These are phyloP conservation scores for Eutrema salsugineum DNA, from an alignment of 441 rosid species.

Conservation along the genomic window DNA sequence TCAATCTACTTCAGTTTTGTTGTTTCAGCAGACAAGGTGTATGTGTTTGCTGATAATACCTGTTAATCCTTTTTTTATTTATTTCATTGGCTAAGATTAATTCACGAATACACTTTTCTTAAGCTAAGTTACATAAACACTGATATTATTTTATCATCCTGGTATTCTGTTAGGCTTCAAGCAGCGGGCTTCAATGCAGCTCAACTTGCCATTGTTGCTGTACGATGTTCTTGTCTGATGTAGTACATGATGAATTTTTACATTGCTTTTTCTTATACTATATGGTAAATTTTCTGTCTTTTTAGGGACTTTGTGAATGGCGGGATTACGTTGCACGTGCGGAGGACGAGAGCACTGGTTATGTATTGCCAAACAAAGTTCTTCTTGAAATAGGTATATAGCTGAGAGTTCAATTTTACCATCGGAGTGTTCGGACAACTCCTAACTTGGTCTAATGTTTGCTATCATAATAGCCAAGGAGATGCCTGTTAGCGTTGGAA, in stretches of 20 bases:
- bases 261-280: not conserved
- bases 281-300: slow-evolving; percentile 7
- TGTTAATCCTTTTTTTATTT: not conserved
- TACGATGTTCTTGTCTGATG: slow-evolving; percentile 36
- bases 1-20: slow-evolving; percentile 5
- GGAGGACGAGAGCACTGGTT: slow-evolving; percentile 98
- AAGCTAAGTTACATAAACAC: not conserved
- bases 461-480: slow-evolving; percentile 63
- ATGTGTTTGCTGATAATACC: not conserved
- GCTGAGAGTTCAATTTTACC: not conserved
- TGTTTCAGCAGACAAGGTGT: not conserved
- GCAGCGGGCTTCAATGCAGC: slow-evolving; percentile 69
- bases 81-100: not conserved
- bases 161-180: slow-evolving; percentile 57
- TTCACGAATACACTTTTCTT: not conserved
- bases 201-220: slow-evolving; percentile 88
- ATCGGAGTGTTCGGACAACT: not conserved
- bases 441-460: slow-evolving; percentile 14
- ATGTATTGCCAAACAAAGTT: slow-evolving; percentile 82
- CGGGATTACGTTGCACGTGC: slow-evolving; percentile 84
- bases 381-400: slow-evolving; percentile 85
- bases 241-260: slow-evolving; percentile 1
- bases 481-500: slow-evolving; percentile 68
- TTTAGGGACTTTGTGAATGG: slow-evolving; percentile 89
- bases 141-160: slow-evolving; percentile 8